A percentile compares a stretch with the other conserved stretches of the same genome.
Evolutionary conservation across 1,284 basidiomycete genomes (phyloP).

Genomic region (Puccinia hordei): DNA sequence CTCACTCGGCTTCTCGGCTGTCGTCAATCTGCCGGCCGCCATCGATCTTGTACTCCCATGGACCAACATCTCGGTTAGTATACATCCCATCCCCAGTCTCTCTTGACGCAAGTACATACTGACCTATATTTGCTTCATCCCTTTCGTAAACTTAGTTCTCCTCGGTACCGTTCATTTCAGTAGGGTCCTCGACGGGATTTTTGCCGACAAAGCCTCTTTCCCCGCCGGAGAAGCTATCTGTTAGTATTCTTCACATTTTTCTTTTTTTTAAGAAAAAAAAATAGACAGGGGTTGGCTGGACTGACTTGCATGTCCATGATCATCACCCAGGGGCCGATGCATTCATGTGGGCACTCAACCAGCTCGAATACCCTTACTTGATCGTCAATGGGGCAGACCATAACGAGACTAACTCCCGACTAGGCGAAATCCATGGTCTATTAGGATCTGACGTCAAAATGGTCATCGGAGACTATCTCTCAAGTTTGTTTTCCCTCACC

Average conservation of each 20-base stretch:
- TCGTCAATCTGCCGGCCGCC: neutral
- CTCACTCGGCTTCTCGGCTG: neutral
- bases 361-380: conserved; percentile 40
- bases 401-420: conserved; percentile 34
- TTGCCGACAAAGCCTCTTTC: conserved; percentile 25
- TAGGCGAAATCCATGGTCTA: conserved; percentile 27
- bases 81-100: neutral
- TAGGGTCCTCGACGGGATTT: conserved; percentile 34
- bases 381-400: conserved; percentile 35
- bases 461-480: conserved; percentile 48
- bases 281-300: too few relatives aligned
- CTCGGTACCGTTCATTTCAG: conserved; percentile 40
- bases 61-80: conserved; percentile 6
- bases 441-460: conserved; percentile 36
- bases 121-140: neutral
- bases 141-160: conserved; percentile 8
- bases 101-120: too few relatives aligned
- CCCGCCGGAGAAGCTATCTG: conserved; percentile 49
- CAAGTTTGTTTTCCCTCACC: conserved; percentile 11
- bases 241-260: neutral
- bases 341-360: conserved; percentile 42
- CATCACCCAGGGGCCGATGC: conserved; percentile 43
- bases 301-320: too few relatives aligned
- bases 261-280: too few relatives aligned
- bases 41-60: conserved; percentile 7